Evolutionary conservation across 495 filamentous ascomycete genomes (phyloP).

Genomic region (Talaromyces proteolyticus): DNA sequence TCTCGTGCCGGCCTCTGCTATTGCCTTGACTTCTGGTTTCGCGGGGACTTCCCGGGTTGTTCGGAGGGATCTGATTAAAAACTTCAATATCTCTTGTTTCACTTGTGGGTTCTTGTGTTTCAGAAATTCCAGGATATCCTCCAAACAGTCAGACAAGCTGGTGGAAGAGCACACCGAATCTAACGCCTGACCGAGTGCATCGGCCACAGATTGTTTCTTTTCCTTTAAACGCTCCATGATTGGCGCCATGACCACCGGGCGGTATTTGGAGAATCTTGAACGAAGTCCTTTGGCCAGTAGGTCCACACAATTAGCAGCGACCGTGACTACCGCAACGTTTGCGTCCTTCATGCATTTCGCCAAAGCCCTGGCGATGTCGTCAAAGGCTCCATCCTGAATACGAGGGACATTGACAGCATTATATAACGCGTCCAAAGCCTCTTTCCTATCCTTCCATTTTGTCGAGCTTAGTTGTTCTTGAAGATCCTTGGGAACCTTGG

Average conservation of each 20-base stretch:
- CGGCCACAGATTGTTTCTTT: slow-evolving; percentile 86
- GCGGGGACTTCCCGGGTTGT: slow-evolving; percentile 77
- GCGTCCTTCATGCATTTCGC: slow-evolving; percentile 99
- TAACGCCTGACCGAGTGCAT: slow-evolving; percentile 78
- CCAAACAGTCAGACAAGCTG: slow-evolving; percentile 72
- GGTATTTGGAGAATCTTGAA: slow-evolving; percentile 72
- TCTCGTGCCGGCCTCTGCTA: slow-evolving; percentile 82
- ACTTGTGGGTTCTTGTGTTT: slow-evolving; percentile 96
- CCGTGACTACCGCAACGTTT: slow-evolving; percentile 90
- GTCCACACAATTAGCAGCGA: slow-evolving; percentile 92
- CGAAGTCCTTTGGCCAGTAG: slow-evolving; percentile 84
- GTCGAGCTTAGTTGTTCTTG: slow-evolving; percentile 75
- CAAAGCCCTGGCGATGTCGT: slow-evolving; percentile 72
- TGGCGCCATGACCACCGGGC: slow-evolving; percentile 69
- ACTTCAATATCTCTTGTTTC: slow-evolving; percentile 89
- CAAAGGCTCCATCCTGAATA: slow-evolving; percentile 86
- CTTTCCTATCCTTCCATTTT: slow-evolving; percentile 99
- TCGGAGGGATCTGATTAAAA: slow-evolving; percentile 80
- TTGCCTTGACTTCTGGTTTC: slow-evolving; percentile 75
- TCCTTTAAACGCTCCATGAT: slow-evolving; percentile 96
- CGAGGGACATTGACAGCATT: slow-evolving; percentile 74
- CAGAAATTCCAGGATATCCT: slow-evolving; percentile 80
- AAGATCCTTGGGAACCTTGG: slow-evolving; percentile 79
- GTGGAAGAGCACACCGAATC: slow-evolving; percentile 83
- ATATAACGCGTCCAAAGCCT: slow-evolving; percentile 80